A percentile compares a stretch with the other conserved stretches of the same genome.
Evolutionary conservation across 371 early-diverging fungal species (phyloP).

Genomic region (Rhizopus stolonifer): DNA sequence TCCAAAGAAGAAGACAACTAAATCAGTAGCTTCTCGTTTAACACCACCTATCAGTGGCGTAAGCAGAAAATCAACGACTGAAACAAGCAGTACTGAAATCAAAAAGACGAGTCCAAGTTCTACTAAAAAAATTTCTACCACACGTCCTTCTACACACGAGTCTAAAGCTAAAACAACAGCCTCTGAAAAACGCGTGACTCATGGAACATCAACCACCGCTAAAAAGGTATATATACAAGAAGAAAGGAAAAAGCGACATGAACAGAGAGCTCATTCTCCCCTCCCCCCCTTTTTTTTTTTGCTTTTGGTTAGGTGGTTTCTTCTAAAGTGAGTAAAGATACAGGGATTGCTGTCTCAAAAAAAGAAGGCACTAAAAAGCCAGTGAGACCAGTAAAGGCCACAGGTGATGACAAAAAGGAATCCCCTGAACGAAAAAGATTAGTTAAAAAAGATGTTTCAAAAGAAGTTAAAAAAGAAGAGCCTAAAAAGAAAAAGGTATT

Average conservation of each 20-base stretch:
- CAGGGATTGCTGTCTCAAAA: neutral
- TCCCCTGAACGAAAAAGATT: neutral
- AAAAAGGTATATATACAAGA: conserved; percentile 4
- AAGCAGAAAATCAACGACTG: conserved; percentile 19
- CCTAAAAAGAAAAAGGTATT: neutral
- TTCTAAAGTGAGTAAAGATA: conserved; percentile 1
- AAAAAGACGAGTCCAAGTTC: conserved; percentile 4
- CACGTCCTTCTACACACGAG: conserved; percentile 1
- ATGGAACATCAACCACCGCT: conserved; percentile 3
- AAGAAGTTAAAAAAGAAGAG: neutral
- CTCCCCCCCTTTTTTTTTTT: conserved; percentile 10
- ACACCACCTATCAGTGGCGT: conserved; percentile 27
- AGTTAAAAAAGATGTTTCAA: conserved; percentile 1
- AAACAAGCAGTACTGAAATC: neutral
- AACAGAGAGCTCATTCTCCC: neutral
- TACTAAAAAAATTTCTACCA: neutral
- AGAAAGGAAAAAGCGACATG: neutral
- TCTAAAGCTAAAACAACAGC: neutral
- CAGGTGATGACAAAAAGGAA: neutral
- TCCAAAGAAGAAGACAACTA: conserved; percentile 15
- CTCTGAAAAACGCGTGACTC: conserved; percentile 3
- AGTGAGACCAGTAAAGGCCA: neutral
- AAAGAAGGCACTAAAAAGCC: neutral
- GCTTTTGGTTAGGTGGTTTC: conserved; percentile 13
- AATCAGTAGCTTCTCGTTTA: conserved; percentile 25